Conservation (phyloP, 2,329 filamentous ascomycete genomes). For the Colletotrichum higginsianum region DNA sequence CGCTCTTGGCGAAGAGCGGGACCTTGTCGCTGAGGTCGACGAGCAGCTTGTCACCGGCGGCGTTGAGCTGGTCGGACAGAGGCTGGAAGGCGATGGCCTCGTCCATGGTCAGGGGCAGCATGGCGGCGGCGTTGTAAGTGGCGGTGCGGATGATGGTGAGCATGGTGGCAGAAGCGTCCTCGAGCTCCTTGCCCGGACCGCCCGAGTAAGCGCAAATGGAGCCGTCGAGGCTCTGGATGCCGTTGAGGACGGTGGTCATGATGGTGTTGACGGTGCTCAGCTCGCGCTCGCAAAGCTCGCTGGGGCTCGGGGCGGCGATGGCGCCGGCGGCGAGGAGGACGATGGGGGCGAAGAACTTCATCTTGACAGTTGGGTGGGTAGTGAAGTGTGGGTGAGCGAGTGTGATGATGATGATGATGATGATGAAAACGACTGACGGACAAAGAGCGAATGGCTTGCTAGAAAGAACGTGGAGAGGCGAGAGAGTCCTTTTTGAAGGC, state of each 20-base stretch:
- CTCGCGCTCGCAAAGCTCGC: slow-evolving; percentile 31
- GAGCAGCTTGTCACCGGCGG: slow-evolving; percentile 40
- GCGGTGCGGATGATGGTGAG: slow-evolving; percentile 38
- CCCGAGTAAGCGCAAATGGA: slow-evolving; percentile 29
- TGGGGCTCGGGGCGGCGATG: slow-evolving; percentile 23
- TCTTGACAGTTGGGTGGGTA: slow-evolving; percentile 4
- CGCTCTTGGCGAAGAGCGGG: slow-evolving; percentile 13
- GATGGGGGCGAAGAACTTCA: slow-evolving; percentile 35
- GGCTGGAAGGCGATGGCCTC: slow-evolving; percentile 42
- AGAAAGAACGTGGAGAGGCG: slow-evolving; percentile 16
- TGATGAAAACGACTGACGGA: background rate
- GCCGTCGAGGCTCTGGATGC: slow-evolving; percentile 27
- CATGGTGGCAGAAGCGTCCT: slow-evolving; percentile 24
- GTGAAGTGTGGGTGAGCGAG: background rate
- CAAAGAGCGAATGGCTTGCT: slow-evolving; percentile 8
- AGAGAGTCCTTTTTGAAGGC: slow-evolving; percentile 8
- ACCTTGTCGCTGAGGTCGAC: slow-evolving; percentile 31
- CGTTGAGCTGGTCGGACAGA: slow-evolving; percentile 39
- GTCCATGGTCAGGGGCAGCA: slow-evolving; percentile 35
- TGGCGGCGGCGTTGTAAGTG: slow-evolving; percentile 33
- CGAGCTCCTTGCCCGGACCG: slow-evolving; percentile 32
- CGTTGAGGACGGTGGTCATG: slow-evolving; percentile 40
- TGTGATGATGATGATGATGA: background rate
- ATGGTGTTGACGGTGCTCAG: slow-evolving; percentile 37
- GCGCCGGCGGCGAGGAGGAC: slow-evolving; percentile 36